Evolutionary conservation across 805 yeast species (phyloP).

Genomic region (Lachancea nothofagi): DNA sequence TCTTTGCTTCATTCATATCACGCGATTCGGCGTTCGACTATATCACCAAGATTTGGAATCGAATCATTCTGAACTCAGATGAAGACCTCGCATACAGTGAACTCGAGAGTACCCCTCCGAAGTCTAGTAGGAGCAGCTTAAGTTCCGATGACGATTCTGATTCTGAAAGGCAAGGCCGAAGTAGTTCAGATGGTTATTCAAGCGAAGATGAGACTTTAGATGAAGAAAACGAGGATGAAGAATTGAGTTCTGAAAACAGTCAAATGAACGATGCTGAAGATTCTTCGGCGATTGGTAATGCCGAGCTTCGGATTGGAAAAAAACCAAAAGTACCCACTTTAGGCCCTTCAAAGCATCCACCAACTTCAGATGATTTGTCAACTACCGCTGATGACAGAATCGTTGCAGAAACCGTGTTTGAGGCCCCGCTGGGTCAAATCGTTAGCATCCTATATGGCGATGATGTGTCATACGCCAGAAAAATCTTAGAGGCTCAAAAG

Average conservation of each 20-base stretch:
- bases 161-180: not conserved
- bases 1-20: slow-evolving; percentile 59
- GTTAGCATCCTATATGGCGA: slow-evolving; percentile 58
- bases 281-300: not conserved
- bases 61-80: slow-evolving; percentile 25
- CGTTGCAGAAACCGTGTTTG: slow-evolving; percentile 46
- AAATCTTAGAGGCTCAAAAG: slow-evolving; percentile 51
- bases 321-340: slow-evolving; percentile 9
- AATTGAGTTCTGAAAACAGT: slow-evolving; percentile 1
- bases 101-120: slow-evolving; percentile 2
- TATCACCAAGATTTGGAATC: slow-evolving; percentile 59
- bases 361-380: slow-evolving; percentile 42
- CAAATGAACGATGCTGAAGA: not conserved
- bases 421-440: slow-evolving; percentile 63
- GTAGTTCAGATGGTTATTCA: slow-evolving; percentile 5
- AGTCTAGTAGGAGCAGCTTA: not conserved
- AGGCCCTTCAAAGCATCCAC: slow-evolving; percentile 44
- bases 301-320: slow-evolving; percentile 2
- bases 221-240: slow-evolving; percentile 13
- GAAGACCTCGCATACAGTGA: not conserved
- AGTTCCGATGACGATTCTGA: slow-evolving; percentile 13
- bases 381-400: slow-evolving; percentile 48
- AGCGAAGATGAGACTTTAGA: slow-evolving; percentile 7
- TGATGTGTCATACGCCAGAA: slow-evolving; percentile 41
- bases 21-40: slow-evolving; percentile 49